Percentiles rank a stretch among this genome's conserved stretches.
These are phyloP conservation scores for Metschnikowia noctiluminum DNA, from an alignment of 805 yeast genomes.

Conservation along the genomic window DNA sequence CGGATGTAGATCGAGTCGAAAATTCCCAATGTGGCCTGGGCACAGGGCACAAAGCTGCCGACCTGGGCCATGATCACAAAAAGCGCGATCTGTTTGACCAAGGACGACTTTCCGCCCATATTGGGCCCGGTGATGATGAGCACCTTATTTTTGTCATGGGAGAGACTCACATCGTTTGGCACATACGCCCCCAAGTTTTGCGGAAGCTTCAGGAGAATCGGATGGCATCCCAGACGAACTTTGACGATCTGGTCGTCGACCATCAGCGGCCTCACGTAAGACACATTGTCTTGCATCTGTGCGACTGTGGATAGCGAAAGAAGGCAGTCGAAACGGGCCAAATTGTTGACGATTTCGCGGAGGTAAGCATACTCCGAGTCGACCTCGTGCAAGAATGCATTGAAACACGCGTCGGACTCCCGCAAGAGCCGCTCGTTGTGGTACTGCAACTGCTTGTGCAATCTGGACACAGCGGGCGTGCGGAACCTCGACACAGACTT, in stretches of 20 bases:
- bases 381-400: conserved; percentile 34
- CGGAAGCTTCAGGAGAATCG: conserved; percentile 54
- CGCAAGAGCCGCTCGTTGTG: conserved; percentile 52
- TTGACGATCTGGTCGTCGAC: conserved; percentile 43
- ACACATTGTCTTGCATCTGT: not conserved
- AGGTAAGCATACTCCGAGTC: conserved; percentile 33
- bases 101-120: conserved; percentile 85
- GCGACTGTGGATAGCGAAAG: conserved; percentile 13
- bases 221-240: conserved; percentile 60
- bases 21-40: conserved; percentile 55
- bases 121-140: conserved; percentile 80
- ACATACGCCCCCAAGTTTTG: conserved; percentile 44
- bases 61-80: conserved; percentile 70
- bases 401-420: conserved; percentile 47
- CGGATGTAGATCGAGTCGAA: conserved; percentile 77
- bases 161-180: conserved; percentile 60
- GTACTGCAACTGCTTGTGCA: conserved; percentile 56
- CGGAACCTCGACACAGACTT: conserved; percentile 68
- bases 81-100: conserved; percentile 70
- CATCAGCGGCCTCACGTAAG: conserved; percentile 24
- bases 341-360: conserved; percentile 11
- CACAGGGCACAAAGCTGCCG: conserved; percentile 75
- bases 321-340: conserved; percentile 18
- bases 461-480: conserved; percentile 52
- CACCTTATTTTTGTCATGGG: conserved; percentile 43